Evolutionary conservation across 805 yeast species (phyloP).

Genomic region (Metschnikowia baotianmanensis): DNA sequence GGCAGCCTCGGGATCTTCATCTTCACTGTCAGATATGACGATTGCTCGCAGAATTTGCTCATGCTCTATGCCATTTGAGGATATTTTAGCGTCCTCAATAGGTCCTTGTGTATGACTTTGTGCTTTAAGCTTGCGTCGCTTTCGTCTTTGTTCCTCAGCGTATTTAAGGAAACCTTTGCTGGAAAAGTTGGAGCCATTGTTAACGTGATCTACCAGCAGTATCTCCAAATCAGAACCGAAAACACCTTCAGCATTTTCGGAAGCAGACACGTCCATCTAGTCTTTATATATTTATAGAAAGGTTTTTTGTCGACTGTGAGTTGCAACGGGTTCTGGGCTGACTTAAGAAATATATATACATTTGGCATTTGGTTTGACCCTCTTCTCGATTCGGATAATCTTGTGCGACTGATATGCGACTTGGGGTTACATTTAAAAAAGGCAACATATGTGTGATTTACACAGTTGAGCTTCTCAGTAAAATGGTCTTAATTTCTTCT

Average conservation of each 20-base stretch:
- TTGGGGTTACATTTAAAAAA: too few species aligned
- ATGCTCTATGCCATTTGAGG: too few species aligned
- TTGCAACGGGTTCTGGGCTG: too few species aligned
- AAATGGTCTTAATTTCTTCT: too few species aligned
- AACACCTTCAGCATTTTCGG: background rate
- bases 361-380: background rate
- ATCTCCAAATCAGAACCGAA: background rate
- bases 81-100: too few species aligned
- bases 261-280: background rate
- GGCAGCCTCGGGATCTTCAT: background rate
- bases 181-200: background rate
- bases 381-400: background rate
- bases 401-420: too few species aligned
- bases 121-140: slow-evolving; percentile 2
- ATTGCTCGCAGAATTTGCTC: too few species aligned
- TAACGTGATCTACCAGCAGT: background rate
- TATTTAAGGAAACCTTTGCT: background rate
- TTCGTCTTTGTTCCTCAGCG: slow-evolving; percentile 4
- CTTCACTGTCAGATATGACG: background rate
- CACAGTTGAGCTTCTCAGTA: too few species aligned
- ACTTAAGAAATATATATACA: too few species aligned
- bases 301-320: too few species aligned
- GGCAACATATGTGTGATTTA: too few species aligned
- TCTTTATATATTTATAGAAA: background rate
- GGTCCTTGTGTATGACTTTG: background rate